These are phyloP conservation scores for Cicer chorassanicum DNA, from an alignment of 306 rosid genomes.

Conservation along the genomic window DNA sequence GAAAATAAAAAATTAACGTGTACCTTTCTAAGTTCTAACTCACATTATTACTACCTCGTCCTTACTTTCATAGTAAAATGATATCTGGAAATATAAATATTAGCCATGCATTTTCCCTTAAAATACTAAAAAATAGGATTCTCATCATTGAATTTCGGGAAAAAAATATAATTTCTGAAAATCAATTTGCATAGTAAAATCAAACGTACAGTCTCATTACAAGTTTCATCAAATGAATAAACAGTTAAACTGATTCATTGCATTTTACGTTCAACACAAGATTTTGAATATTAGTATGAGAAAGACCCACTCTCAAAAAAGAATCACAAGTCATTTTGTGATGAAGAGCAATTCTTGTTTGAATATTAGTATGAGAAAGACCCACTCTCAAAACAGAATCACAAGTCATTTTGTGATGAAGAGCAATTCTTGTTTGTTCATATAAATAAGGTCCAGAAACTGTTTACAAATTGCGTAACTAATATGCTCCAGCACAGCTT, in stretches of 20 bases:
- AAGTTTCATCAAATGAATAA: neutral
- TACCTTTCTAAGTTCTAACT: too few relatives aligned
- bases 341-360: constrained; percentile 5
- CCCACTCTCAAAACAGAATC: neutral
- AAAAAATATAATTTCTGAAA: too few relatives aligned
- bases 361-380: neutral
- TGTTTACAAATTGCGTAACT: neutral
- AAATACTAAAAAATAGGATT: too few relatives aligned
- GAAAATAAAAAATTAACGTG: too few relatives aligned
- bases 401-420: neutral
- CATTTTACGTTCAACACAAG: neutral
- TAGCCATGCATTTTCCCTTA: too few relatives aligned
- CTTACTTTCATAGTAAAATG: too few relatives aligned
- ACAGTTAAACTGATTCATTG: neutral
- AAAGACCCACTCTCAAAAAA: neutral
- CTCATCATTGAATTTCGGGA: too few relatives aligned
- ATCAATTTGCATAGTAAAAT: neutral
- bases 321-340: neutral
- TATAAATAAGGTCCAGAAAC: neutral
- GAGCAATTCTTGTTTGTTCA: constrained; percentile 11
- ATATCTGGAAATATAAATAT: too few relatives aligned
- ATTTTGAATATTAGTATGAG: neutral
- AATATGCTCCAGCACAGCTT: neutral
- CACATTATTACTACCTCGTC: too few relatives aligned
- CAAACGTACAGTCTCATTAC: neutral